phyloP scores from a whole-genome alignment of 345 rosid genomes.

The Odontarrhena argentea region DNA sequence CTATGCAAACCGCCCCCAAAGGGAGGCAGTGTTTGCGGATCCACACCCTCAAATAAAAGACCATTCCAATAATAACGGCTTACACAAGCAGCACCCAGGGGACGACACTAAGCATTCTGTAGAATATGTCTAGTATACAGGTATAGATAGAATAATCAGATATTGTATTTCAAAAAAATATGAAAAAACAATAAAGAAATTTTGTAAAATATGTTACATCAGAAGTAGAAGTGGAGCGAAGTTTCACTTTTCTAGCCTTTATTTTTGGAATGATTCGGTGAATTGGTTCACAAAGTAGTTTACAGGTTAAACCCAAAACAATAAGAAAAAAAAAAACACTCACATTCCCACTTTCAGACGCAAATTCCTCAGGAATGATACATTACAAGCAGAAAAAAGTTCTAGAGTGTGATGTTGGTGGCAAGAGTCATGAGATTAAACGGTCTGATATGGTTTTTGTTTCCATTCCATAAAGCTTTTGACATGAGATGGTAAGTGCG shows the following conservation, averaged over 20 bases:
- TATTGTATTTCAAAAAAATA: conserved; percentile 30
- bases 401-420: conserved; percentile 21
- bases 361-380: not conserved
- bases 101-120: conserved; percentile 28
- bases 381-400: not conserved
- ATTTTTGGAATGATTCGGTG: conserved; percentile 5
- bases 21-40: conserved; percentile 93
- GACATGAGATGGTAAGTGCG: conserved; percentile 55
- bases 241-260: conserved; percentile 39
- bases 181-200: conserved; percentile 24
- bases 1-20: conserved; percentile 98
- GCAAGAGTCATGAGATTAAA: conserved; percentile 52
- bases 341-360: not conserved
- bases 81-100: conserved; percentile 25
- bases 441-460: conserved; percentile 48
- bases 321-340: not conserved
- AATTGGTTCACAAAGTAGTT: not conserved
- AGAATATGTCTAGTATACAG: conserved; percentile 33
- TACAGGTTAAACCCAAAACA: not conserved
- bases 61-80: conserved; percentile 3
- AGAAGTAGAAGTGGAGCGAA: conserved; percentile 37
- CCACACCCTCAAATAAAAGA: conserved; percentile 30
- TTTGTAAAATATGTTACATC: conserved; percentile 26
- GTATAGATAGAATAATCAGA: conserved; percentile 37
- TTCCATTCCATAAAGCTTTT: conserved; percentile 58